Percentiles rank a stretch among this genome's conserved stretches.
Evolutionary conservation across 2,329 filamentous ascomycete species (phyloP).

Genomic region (Claviceps paspali): DNA sequence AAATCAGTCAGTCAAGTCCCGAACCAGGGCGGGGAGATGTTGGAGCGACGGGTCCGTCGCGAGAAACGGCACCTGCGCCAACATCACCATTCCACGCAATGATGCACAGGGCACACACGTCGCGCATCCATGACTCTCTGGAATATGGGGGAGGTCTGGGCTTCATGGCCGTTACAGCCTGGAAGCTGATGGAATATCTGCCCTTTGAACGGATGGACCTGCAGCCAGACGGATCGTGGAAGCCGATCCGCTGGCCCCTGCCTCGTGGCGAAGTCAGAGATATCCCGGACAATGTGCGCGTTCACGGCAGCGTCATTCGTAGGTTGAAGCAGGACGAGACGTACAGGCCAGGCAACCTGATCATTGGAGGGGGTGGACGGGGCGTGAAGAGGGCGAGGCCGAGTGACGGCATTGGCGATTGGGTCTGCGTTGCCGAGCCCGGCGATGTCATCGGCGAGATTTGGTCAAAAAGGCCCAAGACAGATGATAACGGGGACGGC

Average conservation of each 20-base stretch:
- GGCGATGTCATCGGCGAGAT: constrained; percentile 57
- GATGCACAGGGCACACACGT: constrained; percentile 39
- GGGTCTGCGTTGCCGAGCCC: constrained; percentile 48
- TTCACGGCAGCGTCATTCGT: constrained; percentile 61
- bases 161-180: constrained; percentile 41
- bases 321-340: constrained; percentile 47
- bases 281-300: constrained; percentile 51
- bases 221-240: constrained; percentile 57
- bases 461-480: constrained; percentile 29
- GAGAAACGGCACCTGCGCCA: constrained; percentile 4
- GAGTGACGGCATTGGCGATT: constrained; percentile 53
- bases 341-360: constrained; percentile 67
- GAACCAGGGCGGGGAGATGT: constrained; percentile 11
- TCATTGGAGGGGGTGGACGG: constrained; percentile 63
- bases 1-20: constrained; percentile 9
- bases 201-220: constrained; percentile 73
- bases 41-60: neutral
- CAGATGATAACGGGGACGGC: constrained; percentile 1
- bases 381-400: constrained; percentile 47
- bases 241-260: constrained; percentile 65
- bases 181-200: constrained; percentile 70
- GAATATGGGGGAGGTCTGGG: constrained; percentile 45
- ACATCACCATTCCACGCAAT: constrained; percentile 35
- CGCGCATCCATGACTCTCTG: constrained; percentile 55
- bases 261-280: constrained; percentile 66